Base-by-base conservation (phyloP, 371 early-diverging fungal species). In the Circinella umbellata region DNA sequence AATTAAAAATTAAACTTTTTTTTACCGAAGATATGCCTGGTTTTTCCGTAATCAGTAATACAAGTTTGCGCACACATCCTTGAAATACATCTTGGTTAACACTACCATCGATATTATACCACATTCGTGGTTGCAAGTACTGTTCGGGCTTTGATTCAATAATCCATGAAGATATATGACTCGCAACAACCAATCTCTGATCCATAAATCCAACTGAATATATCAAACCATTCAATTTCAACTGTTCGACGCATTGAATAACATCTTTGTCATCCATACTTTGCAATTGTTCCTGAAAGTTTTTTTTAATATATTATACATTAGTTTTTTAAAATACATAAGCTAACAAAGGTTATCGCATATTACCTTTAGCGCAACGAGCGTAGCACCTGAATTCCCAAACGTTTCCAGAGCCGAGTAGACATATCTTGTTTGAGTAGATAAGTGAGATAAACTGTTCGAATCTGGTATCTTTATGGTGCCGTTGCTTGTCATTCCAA, bases 1-100 rank as follows among this genome's bases (percentile, higher is more conserved):
- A 10, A 18, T 14, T 3, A n/a, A 27, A 27, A 1, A 27, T 1
- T 1, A 27, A 27, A 27, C 27, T 27, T 27, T 27, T 39, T 6
- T 53, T 17, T 64, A 63, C 69, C 69, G 49, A 62, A 10, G 20
- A 49, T 13, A 69, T 63, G 15, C 69, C 69, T 15, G 69, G 69
- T 8, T 35, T 62, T 63, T 49, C 34, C 8, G 59, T 15, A 11
- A 69, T 63, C 13, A 53, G 55, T n/a, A 51, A 35, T 6, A 69
- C 17, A 9, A 69, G 20, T 27, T 51, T 38, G 6, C 62, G 39
- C 51, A 47, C 63, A 39, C 69, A 69, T 54, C 63, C 69, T 42
- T 61, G 37, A 20, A 69, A 34, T 7, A 63, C 69, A 27, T 49
- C 49, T 17, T 57, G 42, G 27, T 62, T 55, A 4, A 55, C 55